phyloP scores from a whole-genome alignment of 352 stramenopile species.

The Pythium dissotocum region DNA sequence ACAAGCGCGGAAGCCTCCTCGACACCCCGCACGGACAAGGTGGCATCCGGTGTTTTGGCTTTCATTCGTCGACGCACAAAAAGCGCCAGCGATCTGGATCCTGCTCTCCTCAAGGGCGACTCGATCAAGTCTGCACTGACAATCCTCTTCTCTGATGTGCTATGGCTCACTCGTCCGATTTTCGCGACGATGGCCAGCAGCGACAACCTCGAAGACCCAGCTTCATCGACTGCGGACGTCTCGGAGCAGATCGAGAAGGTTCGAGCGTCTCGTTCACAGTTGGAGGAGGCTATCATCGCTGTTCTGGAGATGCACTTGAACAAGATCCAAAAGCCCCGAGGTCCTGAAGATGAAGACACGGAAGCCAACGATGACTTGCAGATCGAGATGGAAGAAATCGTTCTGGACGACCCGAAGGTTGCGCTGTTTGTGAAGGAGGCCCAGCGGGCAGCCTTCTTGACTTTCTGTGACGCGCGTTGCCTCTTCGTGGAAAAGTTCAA shows the following conservation, averaged over 20 bases:
- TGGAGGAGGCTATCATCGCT: constrained; percentile 67
- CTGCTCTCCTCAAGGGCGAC: constrained; percentile 54
- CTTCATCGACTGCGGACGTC: not conserved
- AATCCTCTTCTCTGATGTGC: constrained; percentile 72
- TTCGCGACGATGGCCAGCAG: constrained; percentile 43
- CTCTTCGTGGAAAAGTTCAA: constrained; percentile 87
- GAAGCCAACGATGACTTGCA: constrained; percentile 37
- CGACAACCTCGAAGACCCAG: constrained; percentile 21
- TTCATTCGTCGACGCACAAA: constrained; percentile 56
- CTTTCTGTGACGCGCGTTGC: constrained; percentile 77
- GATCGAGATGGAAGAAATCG: constrained; percentile 65
- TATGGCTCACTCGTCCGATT: constrained; percentile 71
- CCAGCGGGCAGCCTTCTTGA: constrained; percentile 71
- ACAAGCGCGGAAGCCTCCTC: not conserved
- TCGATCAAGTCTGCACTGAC: constrained; percentile 65
- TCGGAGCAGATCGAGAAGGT: constrained; percentile 45
- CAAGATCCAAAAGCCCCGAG: constrained; percentile 30
- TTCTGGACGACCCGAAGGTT: constrained; percentile 56
- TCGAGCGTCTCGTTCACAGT: constrained; percentile 31
- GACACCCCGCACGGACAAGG: constrained; percentile 36
- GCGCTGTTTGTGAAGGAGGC: constrained; percentile 57
- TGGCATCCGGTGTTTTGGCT: constrained; percentile 36
- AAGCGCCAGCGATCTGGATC: constrained; percentile 45
- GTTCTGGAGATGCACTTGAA: constrained; percentile 78
- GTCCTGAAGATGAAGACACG: constrained; percentile 25